Base-by-base conservation (phyloP, 768 basidiomycete genomes). In the Myochromella boudieri region DNA sequence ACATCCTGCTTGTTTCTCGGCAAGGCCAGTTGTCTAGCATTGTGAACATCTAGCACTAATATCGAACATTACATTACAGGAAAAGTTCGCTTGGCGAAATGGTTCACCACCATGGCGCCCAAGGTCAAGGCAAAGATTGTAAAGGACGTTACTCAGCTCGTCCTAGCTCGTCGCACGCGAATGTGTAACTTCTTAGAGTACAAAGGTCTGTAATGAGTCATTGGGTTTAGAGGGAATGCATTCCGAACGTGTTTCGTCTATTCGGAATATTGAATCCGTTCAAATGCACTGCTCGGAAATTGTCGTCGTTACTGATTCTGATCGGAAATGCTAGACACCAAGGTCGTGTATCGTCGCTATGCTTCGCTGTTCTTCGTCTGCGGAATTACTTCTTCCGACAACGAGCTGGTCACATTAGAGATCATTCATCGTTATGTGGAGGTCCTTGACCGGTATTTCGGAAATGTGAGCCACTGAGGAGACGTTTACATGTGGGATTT, bases 121-220 rank as follows among this genome's bases (percentile, higher is more conserved):
- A 95, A 97, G 66, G 74, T 75, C 41, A 97, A 95, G 72, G 83
- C 82, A 44, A 98, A 98, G 82, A 97, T 98, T 62, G 90, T 98
- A 58, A 97, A 97, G 74, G 97, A 99, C 68, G 95, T 98, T 15
- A 99, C 97, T 0, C 95, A 98, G 69, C 80, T 97, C 42, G 97
- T 99, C 31, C 78, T 97, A 37, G 95, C 94, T 37, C 81, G 97
- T 37, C 80, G 97, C 52, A 95, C 97, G 46, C 80, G 93, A 54
- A 98, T 97, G 95, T 98, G 95, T 67, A 99, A 99, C 70, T 93
- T 99, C 63, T 69, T 99, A 44, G 97, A 99, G 67, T 97, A 98
- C 78, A 98, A 98, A 75, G 95, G 95, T 92, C 51, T 55, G 80
- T 57, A 22, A n/a, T n/a, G n/a, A n/a, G n/a, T n/a, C n/a, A n/a